Base-by-base conservation (phyloP, 495 filamentous ascomycete species). In the Opeltia flavorubescens region DNA sequence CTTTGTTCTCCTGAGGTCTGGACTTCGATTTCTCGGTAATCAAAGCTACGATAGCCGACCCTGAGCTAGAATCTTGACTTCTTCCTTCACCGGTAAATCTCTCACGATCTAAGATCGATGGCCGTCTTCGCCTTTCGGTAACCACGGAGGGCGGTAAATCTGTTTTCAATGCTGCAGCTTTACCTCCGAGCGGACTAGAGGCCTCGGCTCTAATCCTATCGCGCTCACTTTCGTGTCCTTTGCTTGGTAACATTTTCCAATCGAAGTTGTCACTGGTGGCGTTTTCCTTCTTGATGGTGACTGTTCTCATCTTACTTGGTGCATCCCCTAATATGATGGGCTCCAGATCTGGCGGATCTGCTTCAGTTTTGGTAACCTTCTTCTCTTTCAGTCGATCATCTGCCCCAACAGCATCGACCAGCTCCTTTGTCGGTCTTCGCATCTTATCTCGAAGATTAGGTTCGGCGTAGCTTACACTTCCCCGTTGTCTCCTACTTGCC, bases 381-480 rank as follows among this genome's bases (percentile, higher is more conserved):
- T 26, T 39, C 33, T 51, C 47, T 23, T 54, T 43, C 25, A 44
- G 20, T 18, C 55, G 50, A 20, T 62, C 72, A 45, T 76, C 72
- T 5, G 66, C 69, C 3, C 64, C 56, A 34, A 89, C 84, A 6
- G 84, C 84, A 58, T 85, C 82, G 29, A 79, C 69, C 5, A 89
- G 61, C 44, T 82, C 73, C 50, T 82, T 84, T 13, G 80, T 82
- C 18, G 84, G 81, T 42, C 86, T 77, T 43, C 86, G 74, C 86
- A 94, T 93, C 65, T 94, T 94, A 54, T 79, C 82, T 43, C 83
- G 72, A 27, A 94, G 66, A 55, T 83, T 93, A 7, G 86, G 86
- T 60, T 89, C 83, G 20, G 85, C 83, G 59, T 94, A 94, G 65
- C 83, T 91, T 39, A 94, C 72, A 25, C 72, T 70, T 5, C 74